Base-by-base conservation (phyloP, 2,329 filamentous ascomycete genomes). In the Seiridium cupressi region DNA sequence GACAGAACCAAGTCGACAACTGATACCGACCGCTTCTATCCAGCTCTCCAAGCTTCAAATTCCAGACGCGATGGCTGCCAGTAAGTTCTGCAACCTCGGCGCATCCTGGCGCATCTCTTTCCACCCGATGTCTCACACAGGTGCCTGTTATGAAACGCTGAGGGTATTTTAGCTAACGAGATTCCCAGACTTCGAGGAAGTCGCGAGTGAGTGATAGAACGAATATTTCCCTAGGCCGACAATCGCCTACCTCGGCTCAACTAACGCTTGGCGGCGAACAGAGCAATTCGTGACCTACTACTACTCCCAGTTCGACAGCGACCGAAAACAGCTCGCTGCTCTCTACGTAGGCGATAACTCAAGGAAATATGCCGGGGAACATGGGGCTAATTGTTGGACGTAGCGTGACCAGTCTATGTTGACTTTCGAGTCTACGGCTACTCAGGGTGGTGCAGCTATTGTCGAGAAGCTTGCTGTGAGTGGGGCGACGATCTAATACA, bases 241-340 rank as follows among this genome's bases (percentile, higher is more conserved):
- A 60, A 46, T 60, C 60, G 34, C 49, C 6, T 38, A 42, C 44
- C 10, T 44, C 10, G 53, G 65, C 61, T 31, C n/a, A 49, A 67
- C 61, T 63, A 51, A 58, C 61, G 35, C 44, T 57, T 44, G 26
- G 54, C 44, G 5, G 36, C 49, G 36, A 60, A 51, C 73, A 97
- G 93, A 89, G 76, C 86, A 96, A 79, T 97, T 98, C 78, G 89
- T 94, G 67, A 74, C 88, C 62, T 94, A 89, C 83, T 98, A 97
- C 87, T 97, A 97, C 85, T 82, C 89, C 71, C 89, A 88, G 62
- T 97, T 97, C 78, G 93, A 97, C 75, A 64, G 72, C 63, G 83
- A 93, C 77, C 89, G 93, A 71, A 77, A 78, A 59, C 69, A 74
- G 56, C 84, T 97, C 48, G 78, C 76, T 11, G 72, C 78, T 63